These are phyloP conservation scores for Paramecium primaurelia DNA, from an alignment of 73 alveolate species.

Conservation along the genomic window DNA sequence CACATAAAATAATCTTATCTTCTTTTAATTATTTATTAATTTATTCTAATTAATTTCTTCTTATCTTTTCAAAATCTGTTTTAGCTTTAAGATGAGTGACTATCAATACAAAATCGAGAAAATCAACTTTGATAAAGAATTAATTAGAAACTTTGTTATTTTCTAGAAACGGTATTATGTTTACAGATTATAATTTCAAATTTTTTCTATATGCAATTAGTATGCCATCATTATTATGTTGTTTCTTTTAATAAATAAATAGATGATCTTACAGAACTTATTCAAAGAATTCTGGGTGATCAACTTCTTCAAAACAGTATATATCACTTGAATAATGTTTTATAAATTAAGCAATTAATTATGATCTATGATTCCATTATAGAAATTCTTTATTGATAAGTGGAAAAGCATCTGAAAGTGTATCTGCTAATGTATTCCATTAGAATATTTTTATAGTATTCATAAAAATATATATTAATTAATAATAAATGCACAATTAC, in stretches of 20 bases:
- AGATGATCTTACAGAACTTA: background rate
- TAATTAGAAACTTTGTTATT: background rate
- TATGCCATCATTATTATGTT: constrained; percentile 4
- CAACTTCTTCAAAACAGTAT: constrained; percentile 13
- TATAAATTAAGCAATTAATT: background rate
- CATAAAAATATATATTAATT: background rate
- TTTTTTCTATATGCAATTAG: background rate
- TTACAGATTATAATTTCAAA: background rate
- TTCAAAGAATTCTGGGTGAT: constrained; percentile 18
- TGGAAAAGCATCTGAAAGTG: background rate
- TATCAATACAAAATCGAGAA: background rate
- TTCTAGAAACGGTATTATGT: background rate
- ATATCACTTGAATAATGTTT: background rate
- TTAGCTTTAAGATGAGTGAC: constrained; percentile 40
- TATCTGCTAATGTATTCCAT: constrained; percentile 43
- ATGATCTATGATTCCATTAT: background rate
- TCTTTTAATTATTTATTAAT: background rate
- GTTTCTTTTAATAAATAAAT: background rate
- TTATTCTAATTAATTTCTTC: background rate
- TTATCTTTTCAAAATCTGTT: background rate
- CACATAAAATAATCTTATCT: background rate
- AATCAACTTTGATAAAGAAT: background rate
- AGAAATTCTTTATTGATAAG: background rate
- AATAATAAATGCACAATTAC: constrained; percentile 50
- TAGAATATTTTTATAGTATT: background rate